Percentiles rank a stretch among this genome's conserved stretches.
phyloP scores from a whole-genome alignment of 495 filamentous ascomycete species.

The Podospora didyma region DNA sequence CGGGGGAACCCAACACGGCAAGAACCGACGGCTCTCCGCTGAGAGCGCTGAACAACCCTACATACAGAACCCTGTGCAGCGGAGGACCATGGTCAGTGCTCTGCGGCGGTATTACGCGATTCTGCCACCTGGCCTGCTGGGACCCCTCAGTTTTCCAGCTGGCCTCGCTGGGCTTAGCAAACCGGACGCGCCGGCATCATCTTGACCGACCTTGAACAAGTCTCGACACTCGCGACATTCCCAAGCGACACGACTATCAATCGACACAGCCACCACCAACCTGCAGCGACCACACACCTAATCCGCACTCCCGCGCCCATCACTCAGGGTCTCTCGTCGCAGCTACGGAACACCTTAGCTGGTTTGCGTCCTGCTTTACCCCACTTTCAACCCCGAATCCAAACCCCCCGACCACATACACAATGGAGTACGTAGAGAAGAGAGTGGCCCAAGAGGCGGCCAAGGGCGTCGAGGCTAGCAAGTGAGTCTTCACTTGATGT shows the following conservation, averaged over 20 bases:
- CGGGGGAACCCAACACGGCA: no score
- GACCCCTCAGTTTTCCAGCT: neutral
- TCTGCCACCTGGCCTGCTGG: conserved; percentile 2
- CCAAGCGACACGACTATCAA: neutral
- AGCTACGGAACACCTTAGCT: no score
- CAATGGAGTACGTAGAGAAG: conserved; percentile 56
- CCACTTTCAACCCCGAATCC: neutral
- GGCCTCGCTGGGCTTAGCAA: no score
- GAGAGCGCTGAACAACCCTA: neutral
- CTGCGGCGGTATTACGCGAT: neutral
- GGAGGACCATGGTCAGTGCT: conserved; percentile 2
- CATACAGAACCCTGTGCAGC: neutral
- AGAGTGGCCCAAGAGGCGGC: conserved; percentile 47
- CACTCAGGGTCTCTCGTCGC: no score
- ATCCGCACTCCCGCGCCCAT: neutral
- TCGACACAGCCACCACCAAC: no score
- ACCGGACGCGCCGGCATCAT: no score
- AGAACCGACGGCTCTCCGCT: no score
- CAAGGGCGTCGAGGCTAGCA: conserved; percentile 18
- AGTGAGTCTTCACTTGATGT: no score
- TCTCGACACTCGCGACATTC: neutral
- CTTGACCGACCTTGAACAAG: no score
- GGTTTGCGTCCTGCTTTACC: neutral
- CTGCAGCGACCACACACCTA: neutral
- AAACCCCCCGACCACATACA: neutral